Base-by-base conservation (phyloP, 2,329 filamentous ascomycete species). In the Immersiporthe knoxdaviesiana region DNA sequence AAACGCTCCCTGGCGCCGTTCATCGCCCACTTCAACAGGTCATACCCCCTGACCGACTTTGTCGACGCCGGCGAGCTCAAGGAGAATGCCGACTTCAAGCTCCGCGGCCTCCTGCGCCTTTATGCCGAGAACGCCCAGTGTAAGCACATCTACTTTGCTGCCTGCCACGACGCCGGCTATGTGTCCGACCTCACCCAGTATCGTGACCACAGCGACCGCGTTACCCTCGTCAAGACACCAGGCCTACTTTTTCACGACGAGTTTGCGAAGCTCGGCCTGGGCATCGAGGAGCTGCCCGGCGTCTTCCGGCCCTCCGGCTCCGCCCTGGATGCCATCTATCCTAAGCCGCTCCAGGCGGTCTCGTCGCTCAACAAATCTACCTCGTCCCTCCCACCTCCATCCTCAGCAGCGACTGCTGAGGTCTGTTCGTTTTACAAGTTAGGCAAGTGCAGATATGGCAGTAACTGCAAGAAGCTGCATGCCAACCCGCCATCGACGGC, bases 61-160 rank as follows among this genome's bases (percentile, higher is more conserved):
- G 80, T 89, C 18, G 88, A 90, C 74, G 86, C 86, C 14, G 86
- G 88, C 12, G 85, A 87, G 71, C 82, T 86, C 47, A 89, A 89
- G 73, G 86, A 88, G 72, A 85, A 85, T 39, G 85, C 85, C 37
- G 85, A 87, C 73, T 86, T 85, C 74, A 91, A 91, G 75, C 82
- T 91, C 66, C 82, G 86, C 74, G 86, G 75, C 58, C 69, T 78
- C 68, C 74, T 82, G 12, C 79, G 81, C 6, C 79, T 89, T 1
- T 88, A 87, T 70, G 83, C 82, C 44, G 84, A 88, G 60, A 87
- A 87, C 72, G 78, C 82, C 3, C 86, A 89, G 74, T 91, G 89
- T 79, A 87, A 86, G 72, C 88, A 90, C 74, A 88, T 91, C 47
- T 87, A 86, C 74, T 87, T 89, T 68, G 89, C 87, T 6, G 87